phyloP scores from a whole-genome alignment of 1,139 yeast species.

The Protomyces lactucae-debilis region DNA sequence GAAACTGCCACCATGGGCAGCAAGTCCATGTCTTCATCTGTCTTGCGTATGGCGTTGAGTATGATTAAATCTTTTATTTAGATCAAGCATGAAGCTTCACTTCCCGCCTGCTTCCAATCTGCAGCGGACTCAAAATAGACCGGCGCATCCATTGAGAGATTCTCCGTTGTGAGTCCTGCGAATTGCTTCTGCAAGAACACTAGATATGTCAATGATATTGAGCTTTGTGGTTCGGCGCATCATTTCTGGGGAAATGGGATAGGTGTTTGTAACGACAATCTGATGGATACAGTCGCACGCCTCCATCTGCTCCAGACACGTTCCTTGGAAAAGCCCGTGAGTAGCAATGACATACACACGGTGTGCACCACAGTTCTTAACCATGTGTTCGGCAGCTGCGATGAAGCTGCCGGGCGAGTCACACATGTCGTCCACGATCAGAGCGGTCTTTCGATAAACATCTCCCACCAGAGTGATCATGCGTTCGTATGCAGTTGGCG shows the following conservation, averaged over 20 bases:
- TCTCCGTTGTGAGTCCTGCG: conserved; percentile 84
- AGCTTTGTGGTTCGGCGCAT: conserved; percentile 54
- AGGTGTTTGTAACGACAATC: conserved; percentile 92
- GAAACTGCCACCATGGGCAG: no score
- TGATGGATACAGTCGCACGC: conserved; percentile 76
- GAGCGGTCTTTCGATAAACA: conserved; percentile 84
- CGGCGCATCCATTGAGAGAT: neutral
- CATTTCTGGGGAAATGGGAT: conserved; percentile 69
- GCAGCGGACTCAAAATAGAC: neutral
- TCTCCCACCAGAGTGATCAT: conserved; percentile 95
- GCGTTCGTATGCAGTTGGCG: conserved; percentile 68
- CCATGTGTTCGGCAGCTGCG: conserved; percentile 96
- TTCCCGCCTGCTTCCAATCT: no score
- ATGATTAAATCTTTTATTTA: no score
- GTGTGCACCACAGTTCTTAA: conserved; percentile 91
- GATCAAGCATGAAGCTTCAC: no score
- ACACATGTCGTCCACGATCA: conserved; percentile 92
- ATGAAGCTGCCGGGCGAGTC: conserved; percentile 91
- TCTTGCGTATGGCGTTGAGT: no score
- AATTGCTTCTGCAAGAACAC: conserved; percentile 95
- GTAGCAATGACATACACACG: conserved; percentile 88
- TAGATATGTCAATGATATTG: conserved; percentile 84
- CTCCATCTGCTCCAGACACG: conserved; percentile 73
- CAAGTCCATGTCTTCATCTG: no score
- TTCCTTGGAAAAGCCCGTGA: conserved; percentile 87